phyloP scores from a whole-genome alignment of 352 stramenopile genomes.

The Globisporangium nodosum region DNA sequence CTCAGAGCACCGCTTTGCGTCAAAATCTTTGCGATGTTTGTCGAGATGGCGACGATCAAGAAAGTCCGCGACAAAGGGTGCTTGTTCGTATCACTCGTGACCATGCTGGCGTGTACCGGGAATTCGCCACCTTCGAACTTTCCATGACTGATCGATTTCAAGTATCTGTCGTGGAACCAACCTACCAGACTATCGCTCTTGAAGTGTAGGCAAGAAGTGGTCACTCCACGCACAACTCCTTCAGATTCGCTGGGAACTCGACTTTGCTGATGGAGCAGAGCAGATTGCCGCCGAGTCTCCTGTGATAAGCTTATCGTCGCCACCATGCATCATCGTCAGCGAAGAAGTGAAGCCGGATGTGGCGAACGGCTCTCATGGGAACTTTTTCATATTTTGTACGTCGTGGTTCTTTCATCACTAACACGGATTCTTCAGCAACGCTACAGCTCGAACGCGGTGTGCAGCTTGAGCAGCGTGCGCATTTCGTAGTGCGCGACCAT shows the following conservation, averaged over 20 bases:
- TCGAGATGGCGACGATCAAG: too few relatives aligned
- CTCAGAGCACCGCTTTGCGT: too few relatives aligned
- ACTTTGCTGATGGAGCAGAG: background rate
- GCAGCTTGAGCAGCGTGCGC: constrained; percentile 60
- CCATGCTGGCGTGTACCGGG: too few relatives aligned
- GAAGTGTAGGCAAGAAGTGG: too few relatives aligned
- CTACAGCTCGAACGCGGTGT: constrained; percentile 50
- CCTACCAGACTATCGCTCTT: too few relatives aligned
- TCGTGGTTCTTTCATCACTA: too few relatives aligned
- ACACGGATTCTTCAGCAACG: background rate
- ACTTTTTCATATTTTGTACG: background rate
- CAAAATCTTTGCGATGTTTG: too few relatives aligned
- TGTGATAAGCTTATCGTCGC: background rate
- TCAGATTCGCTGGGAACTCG: constrained; percentile 6
- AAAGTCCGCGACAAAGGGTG: too few relatives aligned
- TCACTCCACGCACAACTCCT: background rate
- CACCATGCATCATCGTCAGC: background rate
- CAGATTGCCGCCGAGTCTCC: constrained; percentile 5
- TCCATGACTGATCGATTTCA: too few relatives aligned
- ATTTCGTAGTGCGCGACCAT: constrained; percentile 76
- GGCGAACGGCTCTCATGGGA: background rate
- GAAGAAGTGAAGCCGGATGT: background rate
- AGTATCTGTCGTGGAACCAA: too few relatives aligned
- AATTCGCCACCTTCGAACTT: too few relatives aligned
- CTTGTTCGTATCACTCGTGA: too few relatives aligned